Base-by-base conservation (phyloP, 192 early-diverging fungal genomes). In the Coemansia sp. region DNA sequence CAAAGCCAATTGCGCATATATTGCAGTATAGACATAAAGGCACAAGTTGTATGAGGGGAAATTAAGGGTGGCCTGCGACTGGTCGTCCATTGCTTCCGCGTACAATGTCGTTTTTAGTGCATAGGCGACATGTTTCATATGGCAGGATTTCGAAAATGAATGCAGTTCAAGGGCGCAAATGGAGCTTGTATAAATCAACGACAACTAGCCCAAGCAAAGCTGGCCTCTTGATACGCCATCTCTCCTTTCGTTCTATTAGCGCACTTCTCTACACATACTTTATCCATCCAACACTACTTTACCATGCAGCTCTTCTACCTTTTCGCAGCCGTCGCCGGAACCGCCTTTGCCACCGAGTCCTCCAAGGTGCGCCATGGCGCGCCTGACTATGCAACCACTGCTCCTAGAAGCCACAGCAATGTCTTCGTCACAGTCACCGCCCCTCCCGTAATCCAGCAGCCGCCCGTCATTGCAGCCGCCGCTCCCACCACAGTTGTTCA, bases 351-450 rank as follows among this genome's bases (percentile, higher is more conserved):
- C 18, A 45, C 66, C n/a, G 66, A 61, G 18, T 37, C 60, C 8
- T 59, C 22, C 66, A 68, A 61, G 66, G 37, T 49, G 52, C 50
- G 64, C 64, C 38, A 52, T 52, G 64, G 52, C 45, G n/a, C 44
- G 62, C 32, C 44, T 6, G 10, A 20, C n/a, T 38, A 35, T 38
- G 59, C 35, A 9, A 38, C 37, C 8, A 38, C 35, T 37, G 15
- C 59, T 40, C 27, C 30, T 37, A 34, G 30, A 22, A 45, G 37
- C 29, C 78, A 65, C 44, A 67, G 72, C 61, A 71, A 64, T 35
- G 59, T 65, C 8, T 75, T 73, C n/a, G 22, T 67, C 7, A 80
- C 78, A 0, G 78, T 80, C 39, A 75, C 78, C 22, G 73, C 62
- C 20, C 67, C 62, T 1, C 78, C 78, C 59, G 64, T 72, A 22